Evolutionary conservation across 306 rosid genomes (phyloP), one percentile per base, ranked within the genome.

Genomic region (Hippophae tibetana): DNA sequence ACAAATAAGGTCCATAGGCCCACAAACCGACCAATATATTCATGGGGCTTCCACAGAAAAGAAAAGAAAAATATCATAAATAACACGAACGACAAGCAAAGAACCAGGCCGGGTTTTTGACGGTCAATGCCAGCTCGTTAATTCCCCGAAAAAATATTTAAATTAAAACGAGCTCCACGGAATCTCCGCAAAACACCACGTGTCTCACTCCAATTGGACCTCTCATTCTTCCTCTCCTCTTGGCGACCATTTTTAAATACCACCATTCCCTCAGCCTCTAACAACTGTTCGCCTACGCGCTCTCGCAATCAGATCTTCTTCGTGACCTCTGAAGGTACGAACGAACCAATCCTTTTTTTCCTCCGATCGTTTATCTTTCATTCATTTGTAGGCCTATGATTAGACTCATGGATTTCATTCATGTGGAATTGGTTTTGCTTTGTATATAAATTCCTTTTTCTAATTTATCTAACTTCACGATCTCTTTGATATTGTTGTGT

Each of bases 161-260:
- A 31, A 31, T 4, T 2, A 69, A 58, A 51, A 54, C 18, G 42
- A 64, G 11, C 59, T 62, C 76, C 45, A 69, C 70, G 82, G 38
- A 80, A 69, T 76, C 79, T 73, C 72, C 72, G 75, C 49, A 58
- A 54, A 7, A 42, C 23, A 49, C 69, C 65, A 70, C 71, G 50
- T 76, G 79, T 67, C 68, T 0, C 6, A 2, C 56, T 47, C 14
- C 46, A 62, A 76, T 80, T 80, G 82, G 82, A 70, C 70, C 63
- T 44, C 63, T 31, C 3, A 41, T 51, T 18, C 38, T 14, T 48
- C 57, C 73, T 0, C 60, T 55, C 62, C 70, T 59, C 63, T 42
- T 42, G 67, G 69, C 66, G 59, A 56, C 73, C 72, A 52, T 31
- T 70, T 73, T 74, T 60, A 59, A 63, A 56, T 26, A 43, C 66